Base-by-base conservation (phyloP, 805 yeast genomes). In the Maudiozyma pseudohumilis region DNA sequence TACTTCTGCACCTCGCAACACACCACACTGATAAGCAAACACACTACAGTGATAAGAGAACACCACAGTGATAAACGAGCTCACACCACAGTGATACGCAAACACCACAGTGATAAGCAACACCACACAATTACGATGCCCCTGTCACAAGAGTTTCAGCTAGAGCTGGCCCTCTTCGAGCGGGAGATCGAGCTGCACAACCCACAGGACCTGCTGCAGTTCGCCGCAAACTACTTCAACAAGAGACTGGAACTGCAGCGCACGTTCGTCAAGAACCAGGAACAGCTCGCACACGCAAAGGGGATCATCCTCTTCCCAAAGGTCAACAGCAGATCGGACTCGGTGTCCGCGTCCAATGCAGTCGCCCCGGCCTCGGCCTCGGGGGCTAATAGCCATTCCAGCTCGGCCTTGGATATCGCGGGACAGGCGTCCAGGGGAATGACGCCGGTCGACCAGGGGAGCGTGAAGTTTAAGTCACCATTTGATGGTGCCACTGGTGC, bases 211-310 rank as follows among this genome's bases (percentile, higher is more conserved):
- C 64, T 82, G 10, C 56, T 83, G 40, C 87, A 82, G 52, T 83
- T 81, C 61, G 79, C 88, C 50, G 80, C 83, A 39, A 72, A 77
- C 58, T 80, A 78, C 59, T 83, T 83, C 64, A 72, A 71, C 52
- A 56, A 66, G 34, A 72, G 78, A 41, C 62, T 82, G 41, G 77
- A 75, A 46, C 68, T 70, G 22, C 83, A 79, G 52, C 68, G 52
- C 37, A 26, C 13, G 4, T 37, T 40, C 12, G 32, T 43, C 9
- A 45, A 40, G 32, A 37, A 39, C 13, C 41, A 36, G 36, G 43
- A 35, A 24, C 29, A 65, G 64, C 43, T 39, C n/a, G 77, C 76
- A 4, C 60, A 57, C 32, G 63, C 70, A 1, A 68, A 72, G 26
- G 80, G 80, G 1, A 60, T 75, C 22, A 67, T 63, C 30, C 58